Percentiles rank a stretch among this genome's conserved stretches.
Evolutionary conservation across 306 rosid genomes (phyloP).

Genomic region (Vigna mungo): DNA sequence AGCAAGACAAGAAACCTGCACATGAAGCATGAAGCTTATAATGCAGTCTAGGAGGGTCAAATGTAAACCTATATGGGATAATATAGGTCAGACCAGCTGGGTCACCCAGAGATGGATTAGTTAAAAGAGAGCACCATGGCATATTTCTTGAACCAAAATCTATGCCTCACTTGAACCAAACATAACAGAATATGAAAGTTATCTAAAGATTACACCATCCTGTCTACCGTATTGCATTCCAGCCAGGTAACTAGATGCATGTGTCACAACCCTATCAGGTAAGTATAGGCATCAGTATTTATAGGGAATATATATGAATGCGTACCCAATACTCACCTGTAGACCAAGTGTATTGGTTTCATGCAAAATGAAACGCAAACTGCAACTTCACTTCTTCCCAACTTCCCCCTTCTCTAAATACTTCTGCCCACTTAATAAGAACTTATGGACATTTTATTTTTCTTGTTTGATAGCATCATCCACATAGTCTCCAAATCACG

Average conservation of each 20-base stretch:
- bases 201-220: slow-evolving; percentile 1
- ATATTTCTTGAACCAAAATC: no score
- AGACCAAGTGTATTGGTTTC: background rate
- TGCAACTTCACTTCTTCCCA: background rate
- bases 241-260: no score
- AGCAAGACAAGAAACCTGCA: background rate
- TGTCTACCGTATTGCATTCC: background rate
- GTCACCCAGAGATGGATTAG: no score
- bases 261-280: background rate
- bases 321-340: background rate
- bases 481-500: background rate
- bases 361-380: background rate
- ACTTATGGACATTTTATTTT: background rate
- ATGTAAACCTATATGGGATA: background rate
- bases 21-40: background rate
- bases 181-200: no score
- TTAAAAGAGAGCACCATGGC: no score
- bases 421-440: background rate
- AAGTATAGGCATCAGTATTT: background rate
- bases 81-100: no score
- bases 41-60: background rate
- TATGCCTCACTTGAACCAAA: no score
- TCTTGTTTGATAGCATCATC: no score
- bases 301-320: background rate
- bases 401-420: background rate